Conservation (phyloP, 139 green algal genomes). For the Asterochloris erici region DNA sequence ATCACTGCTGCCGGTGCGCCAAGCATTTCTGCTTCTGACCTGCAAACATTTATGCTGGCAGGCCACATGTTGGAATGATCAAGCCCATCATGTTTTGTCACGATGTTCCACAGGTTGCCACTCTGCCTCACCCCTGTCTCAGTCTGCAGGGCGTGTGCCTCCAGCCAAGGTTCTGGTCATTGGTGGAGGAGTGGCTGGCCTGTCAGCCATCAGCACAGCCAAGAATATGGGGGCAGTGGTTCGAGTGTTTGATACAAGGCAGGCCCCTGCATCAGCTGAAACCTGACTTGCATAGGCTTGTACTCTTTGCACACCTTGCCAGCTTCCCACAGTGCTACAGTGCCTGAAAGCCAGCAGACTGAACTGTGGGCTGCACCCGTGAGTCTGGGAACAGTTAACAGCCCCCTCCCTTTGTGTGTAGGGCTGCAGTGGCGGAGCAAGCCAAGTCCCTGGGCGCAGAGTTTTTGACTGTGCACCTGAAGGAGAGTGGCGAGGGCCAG, state of each 20-base stretch:
- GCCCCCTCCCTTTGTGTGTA: background rate
- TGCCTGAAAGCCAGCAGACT: too few species aligned
- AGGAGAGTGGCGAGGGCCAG: slow-evolving; percentile 71
- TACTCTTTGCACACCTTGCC: too few species aligned
- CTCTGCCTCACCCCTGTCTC: too few species aligned
- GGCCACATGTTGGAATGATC: too few species aligned
- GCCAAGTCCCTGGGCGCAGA: slow-evolving; percentile 78
- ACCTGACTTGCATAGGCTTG: too few species aligned
- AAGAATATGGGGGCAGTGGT: slow-evolving; percentile 82
- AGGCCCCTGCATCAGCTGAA: slow-evolving; percentile 1
- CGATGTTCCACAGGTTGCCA: too few species aligned
- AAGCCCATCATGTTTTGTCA: background rate
- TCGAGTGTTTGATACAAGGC: slow-evolving; percentile 79
- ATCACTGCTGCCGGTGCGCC: slow-evolving; percentile 88
- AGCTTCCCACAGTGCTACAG: too few species aligned
- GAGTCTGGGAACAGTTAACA: background rate
- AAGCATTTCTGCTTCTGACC: slow-evolving; percentile 50
- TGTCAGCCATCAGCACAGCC: slow-evolving; percentile 67
- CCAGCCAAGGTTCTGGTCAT: slow-evolving; percentile 68
- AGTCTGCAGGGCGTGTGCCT: slow-evolving; percentile 7
- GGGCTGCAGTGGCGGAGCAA: slow-evolving; percentile 34
- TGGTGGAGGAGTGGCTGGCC: slow-evolving; percentile 67
- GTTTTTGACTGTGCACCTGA: slow-evolving; percentile 79
- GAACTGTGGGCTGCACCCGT: too few species aligned
- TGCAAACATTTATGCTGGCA: background rate